Percentiles rank a stretch among this genome's conserved stretches.
Conservation (phyloP, 2,329 filamentous ascomycete species). For the Hyphodiscus sp. region DNA sequence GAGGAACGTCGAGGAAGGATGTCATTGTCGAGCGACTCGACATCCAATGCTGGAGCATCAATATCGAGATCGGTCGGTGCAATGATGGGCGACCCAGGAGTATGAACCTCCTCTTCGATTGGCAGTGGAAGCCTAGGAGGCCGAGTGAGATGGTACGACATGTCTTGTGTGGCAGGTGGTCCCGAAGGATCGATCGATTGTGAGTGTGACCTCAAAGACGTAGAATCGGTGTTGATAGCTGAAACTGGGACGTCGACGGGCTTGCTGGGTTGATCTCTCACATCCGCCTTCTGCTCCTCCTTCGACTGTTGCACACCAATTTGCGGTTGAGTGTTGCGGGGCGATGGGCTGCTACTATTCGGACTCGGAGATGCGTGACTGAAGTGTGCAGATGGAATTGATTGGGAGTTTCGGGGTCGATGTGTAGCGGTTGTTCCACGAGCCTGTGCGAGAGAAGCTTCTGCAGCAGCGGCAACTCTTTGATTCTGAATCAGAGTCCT, state of each 20-base stretch:
- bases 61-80: conserved; percentile 53
- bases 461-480: conserved; percentile 52
- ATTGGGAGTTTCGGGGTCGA: conserved; percentile 24
- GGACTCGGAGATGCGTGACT: conserved; percentile 16
- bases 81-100: conserved; percentile 84
- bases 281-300: conserved; percentile 30
- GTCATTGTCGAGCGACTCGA: conserved; percentile 43
- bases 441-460: conserved; percentile 55
- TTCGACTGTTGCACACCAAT: conserved; percentile 21
- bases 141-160: conserved; percentile 57
- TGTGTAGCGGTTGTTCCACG: conserved; percentile 28
- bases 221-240: conserved; percentile 21
- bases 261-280: conserved; percentile 42
- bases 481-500: conserved; percentile 50
- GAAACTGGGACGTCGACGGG: conserved; percentile 46
- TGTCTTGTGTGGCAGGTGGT: conserved; percentile 35
- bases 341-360: conserved; percentile 15
- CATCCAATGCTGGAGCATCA: conserved; percentile 24
- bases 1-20: conserved; percentile 46
- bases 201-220: conserved; percentile 24
- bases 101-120: conserved; percentile 86
- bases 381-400: conserved; percentile 14
- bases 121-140: conserved; percentile 86
- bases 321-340: conserved; percentile 19
- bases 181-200: conserved; percentile 48